Evolutionary conservation across 352 stramenopile species (phyloP).

Genomic region (Phytophthora hybrid): DNA sequence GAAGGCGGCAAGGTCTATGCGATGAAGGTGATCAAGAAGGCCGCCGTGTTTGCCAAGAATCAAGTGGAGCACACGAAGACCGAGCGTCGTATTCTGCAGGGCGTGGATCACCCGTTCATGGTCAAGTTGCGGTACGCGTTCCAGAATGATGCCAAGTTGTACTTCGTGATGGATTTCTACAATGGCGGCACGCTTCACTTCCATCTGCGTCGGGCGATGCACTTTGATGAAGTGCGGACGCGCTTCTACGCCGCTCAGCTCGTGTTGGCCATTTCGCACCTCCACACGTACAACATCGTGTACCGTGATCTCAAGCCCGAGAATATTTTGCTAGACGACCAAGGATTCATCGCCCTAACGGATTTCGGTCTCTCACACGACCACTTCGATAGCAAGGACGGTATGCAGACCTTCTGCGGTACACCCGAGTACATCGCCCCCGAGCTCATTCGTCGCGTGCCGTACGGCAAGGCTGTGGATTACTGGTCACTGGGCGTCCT

Average conservation of each 20-base stretch:
- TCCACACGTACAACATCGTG: constrained; percentile 89
- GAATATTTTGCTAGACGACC: constrained; percentile 88
- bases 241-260: constrained; percentile 87
- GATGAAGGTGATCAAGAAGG: constrained; percentile 95
- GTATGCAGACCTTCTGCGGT: constrained; percentile 83
- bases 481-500: constrained; percentile 91
- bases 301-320: constrained; percentile 90
- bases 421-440: constrained; percentile 89
- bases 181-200: constrained; percentile 88
- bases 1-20: constrained; percentile 77
- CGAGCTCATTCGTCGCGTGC: constrained; percentile 75
- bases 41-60: constrained; percentile 86
- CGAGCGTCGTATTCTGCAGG: constrained; percentile 87
- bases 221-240: constrained; percentile 74
- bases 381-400: constrained; percentile 79
- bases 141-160: constrained; percentile 86
- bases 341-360: constrained; percentile 88
- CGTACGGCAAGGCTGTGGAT: constrained; percentile 86
- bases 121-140: constrained; percentile 90
- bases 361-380: constrained; percentile 90
- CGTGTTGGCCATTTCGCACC: constrained; percentile 79
- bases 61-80: constrained; percentile 94
- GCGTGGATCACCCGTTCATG: constrained; percentile 88
- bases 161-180: constrained; percentile 93
- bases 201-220: constrained; percentile 72